These are phyloP conservation scores for Leccinum disarticulatum DNA, from an alignment of 768 basidiomycete species.

Conservation along the genomic window DNA sequence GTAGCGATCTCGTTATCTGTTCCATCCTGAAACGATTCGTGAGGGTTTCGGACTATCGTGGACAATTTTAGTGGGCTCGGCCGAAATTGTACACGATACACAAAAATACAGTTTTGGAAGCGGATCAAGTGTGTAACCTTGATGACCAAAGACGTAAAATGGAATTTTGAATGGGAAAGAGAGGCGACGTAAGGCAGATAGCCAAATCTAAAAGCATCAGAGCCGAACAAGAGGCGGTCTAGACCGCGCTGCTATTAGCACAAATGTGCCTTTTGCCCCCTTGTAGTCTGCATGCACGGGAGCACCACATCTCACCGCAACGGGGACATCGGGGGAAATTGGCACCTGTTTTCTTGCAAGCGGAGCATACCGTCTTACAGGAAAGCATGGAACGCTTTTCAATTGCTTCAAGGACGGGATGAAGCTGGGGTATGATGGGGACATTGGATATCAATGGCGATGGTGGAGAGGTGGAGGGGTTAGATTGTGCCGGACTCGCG, in stretches of 20 bases:
- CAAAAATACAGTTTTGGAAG: not conserved
- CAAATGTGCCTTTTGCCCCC: constrained; percentile 55
- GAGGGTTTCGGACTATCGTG: constrained; percentile 1
- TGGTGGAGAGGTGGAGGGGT: constrained; percentile 12
- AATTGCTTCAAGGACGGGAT: constrained; percentile 50
- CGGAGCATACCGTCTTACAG: constrained; percentile 42
- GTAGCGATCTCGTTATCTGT: constrained; percentile 7
- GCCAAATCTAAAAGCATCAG: not conserved
- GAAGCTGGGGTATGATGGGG: constrained; percentile 12
- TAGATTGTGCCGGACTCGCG: constrained; percentile 8
- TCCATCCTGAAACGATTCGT: not conserved
- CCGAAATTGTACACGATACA: constrained; percentile 3
- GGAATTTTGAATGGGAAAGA: not conserved
- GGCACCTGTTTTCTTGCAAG: constrained; percentile 51
- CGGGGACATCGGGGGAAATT: constrained; percentile 64
- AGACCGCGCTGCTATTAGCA: constrained; percentile 12
- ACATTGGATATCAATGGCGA: constrained; percentile 22
- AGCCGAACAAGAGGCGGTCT: not conserved
- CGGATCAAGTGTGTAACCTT: not conserved
- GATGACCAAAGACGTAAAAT: not conserved
- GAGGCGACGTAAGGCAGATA: not conserved
- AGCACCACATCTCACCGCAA: constrained; percentile 64
- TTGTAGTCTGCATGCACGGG: constrained; percentile 55
- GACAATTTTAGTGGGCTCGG: not conserved
- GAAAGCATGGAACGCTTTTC: constrained; percentile 56